These are phyloP conservation scores for Teunomyces cretensis DNA, from an alignment of 805 yeast genomes.

Conservation along the genomic window DNA sequence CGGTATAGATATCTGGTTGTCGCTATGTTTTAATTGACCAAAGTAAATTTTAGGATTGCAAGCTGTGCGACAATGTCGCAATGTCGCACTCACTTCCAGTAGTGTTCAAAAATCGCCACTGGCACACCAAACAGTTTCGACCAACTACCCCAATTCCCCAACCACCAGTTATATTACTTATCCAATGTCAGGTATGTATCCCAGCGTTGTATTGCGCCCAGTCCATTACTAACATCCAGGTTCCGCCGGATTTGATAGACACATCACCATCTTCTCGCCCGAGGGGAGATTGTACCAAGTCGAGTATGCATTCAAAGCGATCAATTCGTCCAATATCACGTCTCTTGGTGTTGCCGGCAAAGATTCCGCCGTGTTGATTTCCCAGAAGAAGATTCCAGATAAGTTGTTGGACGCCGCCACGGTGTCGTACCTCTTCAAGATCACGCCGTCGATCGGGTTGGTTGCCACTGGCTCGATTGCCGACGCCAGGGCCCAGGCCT, in stretches of 20 bases:
- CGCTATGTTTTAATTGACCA: no score
- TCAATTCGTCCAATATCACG: slow-evolving; percentile 88
- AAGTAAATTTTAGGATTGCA: not conserved
- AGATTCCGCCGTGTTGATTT: slow-evolving; percentile 81
- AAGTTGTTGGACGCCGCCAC: slow-evolving; percentile 85
- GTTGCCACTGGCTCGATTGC: slow-evolving; percentile 95
- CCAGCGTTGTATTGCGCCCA: not conserved
- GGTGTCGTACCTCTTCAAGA: slow-evolving; percentile 80
- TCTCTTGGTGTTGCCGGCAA: slow-evolving; percentile 85
- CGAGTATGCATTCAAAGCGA: slow-evolving; percentile 97
- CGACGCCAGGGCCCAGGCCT: slow-evolving; percentile 88
- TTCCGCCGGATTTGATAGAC: slow-evolving; percentile 97
- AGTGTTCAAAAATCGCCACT: slow-evolving; percentile 4
- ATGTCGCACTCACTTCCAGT: not conserved
- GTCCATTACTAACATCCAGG: slow-evolving; percentile 29
- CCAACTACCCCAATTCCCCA: not conserved
- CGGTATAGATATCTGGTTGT: no score
- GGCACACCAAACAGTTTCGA: not conserved
- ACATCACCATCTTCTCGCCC: slow-evolving; percentile 96
- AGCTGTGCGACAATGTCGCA: not conserved
- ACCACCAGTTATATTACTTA: not conserved
- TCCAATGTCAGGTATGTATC: slow-evolving; percentile 10
- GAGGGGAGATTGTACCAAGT: slow-evolving; percentile 98
- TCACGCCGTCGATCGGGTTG: slow-evolving; percentile 81
- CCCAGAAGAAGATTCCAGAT: slow-evolving; percentile 96